A percentile compares a stretch with the other conserved stretches of the same genome.
phyloP scores from a whole-genome alignment of 2,329 filamentous ascomycete genomes.

The Saccharata proteae region DNA sequence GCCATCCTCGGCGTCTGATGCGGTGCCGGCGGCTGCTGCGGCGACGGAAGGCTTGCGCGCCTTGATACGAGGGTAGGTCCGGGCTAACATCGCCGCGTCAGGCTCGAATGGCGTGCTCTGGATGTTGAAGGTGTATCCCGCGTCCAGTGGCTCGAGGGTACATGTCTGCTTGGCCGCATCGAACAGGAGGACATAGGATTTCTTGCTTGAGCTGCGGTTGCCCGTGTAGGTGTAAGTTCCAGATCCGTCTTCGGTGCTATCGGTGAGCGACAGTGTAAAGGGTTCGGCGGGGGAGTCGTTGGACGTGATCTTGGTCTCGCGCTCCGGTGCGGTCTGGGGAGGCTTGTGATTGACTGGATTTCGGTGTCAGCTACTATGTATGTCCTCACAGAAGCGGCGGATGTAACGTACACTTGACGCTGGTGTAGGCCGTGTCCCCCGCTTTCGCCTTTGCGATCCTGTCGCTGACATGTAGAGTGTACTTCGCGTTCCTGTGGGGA shows the following conservation, averaged over 20 bases:
- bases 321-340: conserved; percentile 17
- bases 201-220: conserved; percentile 18
- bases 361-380: too few relatives aligned
- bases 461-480: too few relatives aligned
- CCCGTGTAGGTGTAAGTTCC: conserved; percentile 30
- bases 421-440: too few relatives aligned
- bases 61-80: conserved; percentile 55
- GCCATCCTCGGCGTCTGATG: conserved; percentile 13
- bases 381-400: too few relatives aligned
- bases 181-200: conserved; percentile 51
- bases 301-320: conserved; percentile 17
- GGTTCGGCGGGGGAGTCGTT: conserved; percentile 12
- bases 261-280: conserved; percentile 20
- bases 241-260: conserved; percentile 15
- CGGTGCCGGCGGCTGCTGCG: conserved; percentile 17
- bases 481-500: too few relatives aligned
- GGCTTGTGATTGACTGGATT: conserved; percentile 38
- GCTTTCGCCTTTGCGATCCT: too few relatives aligned
- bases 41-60: conserved; percentile 12
- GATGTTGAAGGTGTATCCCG: conserved; percentile 81
- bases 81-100: conserved; percentile 50
- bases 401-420: too few relatives aligned
- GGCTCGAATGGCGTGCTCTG: conserved; percentile 54
- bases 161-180: conserved; percentile 64
- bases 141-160: conserved; percentile 68